Evolutionary conservation across 2,329 filamentous ascomycete genomes (phyloP), one percentile per base, ranked within the genome.

Genomic region (Ophiostoma piceae): DNA sequence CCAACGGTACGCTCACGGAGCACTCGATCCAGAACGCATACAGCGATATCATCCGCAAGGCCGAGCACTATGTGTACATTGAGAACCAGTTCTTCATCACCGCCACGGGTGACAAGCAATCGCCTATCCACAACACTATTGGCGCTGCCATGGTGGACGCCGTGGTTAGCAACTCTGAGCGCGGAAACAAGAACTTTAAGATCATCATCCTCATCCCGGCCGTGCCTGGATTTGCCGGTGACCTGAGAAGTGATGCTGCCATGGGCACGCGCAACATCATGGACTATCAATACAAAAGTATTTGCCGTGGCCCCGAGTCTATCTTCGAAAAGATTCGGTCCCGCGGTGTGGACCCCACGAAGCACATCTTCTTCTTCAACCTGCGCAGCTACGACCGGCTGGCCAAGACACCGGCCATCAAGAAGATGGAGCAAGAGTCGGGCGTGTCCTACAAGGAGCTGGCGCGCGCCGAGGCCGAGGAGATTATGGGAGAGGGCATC

Each of bases 51-150:
- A 98, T 98, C 75, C 84, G 89, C 67, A 92, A 92, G 68, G 94
- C 94, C 0, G 82, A 97, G 79, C 94, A 98, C 77, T 97, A 88
- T 74, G 90, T 99, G 32, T 99, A 98, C 81, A 97, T 99, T 72
- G 95, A 99, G 79, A 98, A 98, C 76, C 95, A 99, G 76, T 98
- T 98, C 82, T 99, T 98, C 83, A 97, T 96, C 77, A 96, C 93
- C 1, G 92, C 95, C 0, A 98, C 94, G 0, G 92, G 92, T 9
- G 89, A 95, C n/a, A 80, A 97, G 47, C 94, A 97, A 77, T 81
- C 84, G 0, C 94, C 94, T 0, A 87, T 98, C 32, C 88, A 92
- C 78, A 99, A 99, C 77, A 90, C 88, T 22, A 91, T 99, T 68
- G 95, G 95, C 14, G 84, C 84, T 8, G 90, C 95, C 1, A 97